phyloP scores from a whole-genome alignment of 192 early-diverging fungal species.

The Dissophora ornata region DNA sequence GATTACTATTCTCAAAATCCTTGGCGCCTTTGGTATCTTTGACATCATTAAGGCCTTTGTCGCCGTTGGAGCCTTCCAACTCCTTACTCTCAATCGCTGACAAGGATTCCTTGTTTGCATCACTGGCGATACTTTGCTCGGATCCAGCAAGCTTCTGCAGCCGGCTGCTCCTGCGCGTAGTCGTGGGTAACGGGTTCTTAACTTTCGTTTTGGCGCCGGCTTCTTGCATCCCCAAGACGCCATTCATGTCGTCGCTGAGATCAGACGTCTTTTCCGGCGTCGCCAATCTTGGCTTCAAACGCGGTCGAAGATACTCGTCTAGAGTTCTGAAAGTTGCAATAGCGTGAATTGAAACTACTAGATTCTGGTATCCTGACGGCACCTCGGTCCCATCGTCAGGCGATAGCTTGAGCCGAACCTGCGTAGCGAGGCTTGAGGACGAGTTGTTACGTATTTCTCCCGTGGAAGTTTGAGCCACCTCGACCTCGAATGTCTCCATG shows the following conservation, averaged over 20 bases:
- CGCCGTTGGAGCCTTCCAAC: slow-evolving; percentile 13
- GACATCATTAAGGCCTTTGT: too few species aligned
- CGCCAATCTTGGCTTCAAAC: slow-evolving; percentile 56
- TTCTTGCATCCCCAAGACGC: not conserved
- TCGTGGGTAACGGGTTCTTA: not conserved
- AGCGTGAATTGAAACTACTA: slow-evolving; percentile 86
- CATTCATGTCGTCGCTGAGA: not conserved
- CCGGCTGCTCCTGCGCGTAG: slow-evolving; percentile 6
- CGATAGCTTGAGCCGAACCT: slow-evolving; percentile 74
- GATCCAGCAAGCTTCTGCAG: not conserved
- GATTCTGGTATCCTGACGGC: slow-evolving; percentile 59
- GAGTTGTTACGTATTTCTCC: slow-evolving; percentile 57
- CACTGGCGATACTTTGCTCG: slow-evolving; percentile 25
- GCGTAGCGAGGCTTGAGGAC: slow-evolving; percentile 77
- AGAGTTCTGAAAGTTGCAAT: slow-evolving; percentile 83
- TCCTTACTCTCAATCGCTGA: slow-evolving; percentile 22
- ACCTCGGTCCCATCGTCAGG: slow-evolving; percentile 60
- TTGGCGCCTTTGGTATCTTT: too few species aligned
- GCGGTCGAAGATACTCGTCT: slow-evolving; percentile 81
- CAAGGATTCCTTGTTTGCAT: slow-evolving; percentile 7
- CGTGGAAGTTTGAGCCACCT: slow-evolving; percentile 38
- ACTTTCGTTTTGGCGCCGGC: slow-evolving; percentile 4
- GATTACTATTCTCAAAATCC: slow-evolving; percentile 13
- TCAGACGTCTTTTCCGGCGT: slow-evolving; percentile 5
- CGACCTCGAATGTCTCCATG: slow-evolving; percentile 76